Conservation (phyloP, 140 eudicot genomes). For the Anethum foeniculum region DNA sequence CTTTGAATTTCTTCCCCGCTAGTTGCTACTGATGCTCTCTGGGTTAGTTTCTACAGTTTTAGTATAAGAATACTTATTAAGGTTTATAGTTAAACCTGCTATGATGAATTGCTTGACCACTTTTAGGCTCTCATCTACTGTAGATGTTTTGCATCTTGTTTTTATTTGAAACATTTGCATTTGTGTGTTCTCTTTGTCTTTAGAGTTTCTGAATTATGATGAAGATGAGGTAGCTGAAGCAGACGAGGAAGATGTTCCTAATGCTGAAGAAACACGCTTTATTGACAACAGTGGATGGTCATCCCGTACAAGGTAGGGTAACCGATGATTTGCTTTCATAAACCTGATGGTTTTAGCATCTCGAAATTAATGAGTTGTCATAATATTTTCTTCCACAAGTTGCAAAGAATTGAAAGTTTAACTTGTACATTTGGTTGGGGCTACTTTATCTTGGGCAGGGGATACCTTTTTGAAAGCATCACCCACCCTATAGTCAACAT, state of each 20-base stretch:
- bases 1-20: neutral
- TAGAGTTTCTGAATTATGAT: slow-evolving; percentile 79
- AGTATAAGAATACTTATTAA: neutral
- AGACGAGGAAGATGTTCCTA: slow-evolving; percentile 54
- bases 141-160: neutral
- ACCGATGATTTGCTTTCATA: neutral
- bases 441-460: neutral
- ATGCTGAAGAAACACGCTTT: slow-evolving; percentile 43
- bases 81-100: neutral
- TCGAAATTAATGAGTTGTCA: neutral
- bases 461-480: neutral
- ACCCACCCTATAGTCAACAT: neutral
- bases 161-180: neutral
- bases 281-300: slow-evolving; percentile 89
- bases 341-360: neutral
- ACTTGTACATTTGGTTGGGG: neutral
- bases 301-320: slow-evolving; percentile 55
- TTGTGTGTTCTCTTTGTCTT: slow-evolving; percentile 7
- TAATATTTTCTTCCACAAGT: neutral
- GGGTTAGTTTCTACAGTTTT: neutral
- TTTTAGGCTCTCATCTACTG: neutral
- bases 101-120: neutral
- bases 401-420: neutral
- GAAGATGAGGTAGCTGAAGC: slow-evolving; percentile 72
- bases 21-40: neutral